Base-by-base conservation (phyloP, 2,329 filamentous ascomycete genomes). In the Volutella citrinella region DNA sequence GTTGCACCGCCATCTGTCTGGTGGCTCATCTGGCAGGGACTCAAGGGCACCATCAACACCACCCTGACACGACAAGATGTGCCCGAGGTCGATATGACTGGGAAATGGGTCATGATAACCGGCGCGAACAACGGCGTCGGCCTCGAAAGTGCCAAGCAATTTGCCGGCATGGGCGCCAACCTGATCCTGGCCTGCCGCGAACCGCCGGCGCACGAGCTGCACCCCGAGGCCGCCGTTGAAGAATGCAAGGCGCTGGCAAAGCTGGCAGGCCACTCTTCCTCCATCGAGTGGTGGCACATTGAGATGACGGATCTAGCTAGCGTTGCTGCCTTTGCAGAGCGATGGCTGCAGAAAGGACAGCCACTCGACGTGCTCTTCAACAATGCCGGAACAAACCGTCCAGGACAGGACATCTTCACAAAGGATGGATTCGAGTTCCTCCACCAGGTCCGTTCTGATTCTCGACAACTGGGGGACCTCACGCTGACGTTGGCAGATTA, bases 71-170 rank as follows among this genome's bases (percentile, higher is more conserved):
- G 11, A 23, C 7, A 18, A 7, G 29, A 36, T 12, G 34, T 36
- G 5, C 34, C 34, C 3, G 29, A 28, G 10, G 16, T 9, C 17
- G 24, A 36, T 16, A 17, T 36, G 25, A 19, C 24, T 6, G 24
- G 29, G 4, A 36, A 32, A 26, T 36, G 34, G 34, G 32, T 36
- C 15, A 13, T 36, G 6, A 27, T 36, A 13, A 32, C 34, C 9
- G 34, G 34, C 9, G 34, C 24, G n/a, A 36, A 36, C 14, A 36
- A 22, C 16, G 34, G 34, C 6, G 28, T 36, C n/a, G 34, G 34
- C 6, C 14, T 36, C 7, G 34, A 36, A 17, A 30, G 29, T 5
- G 34, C 34, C 17, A 36, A 36, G 19, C 25, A 17, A 3, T 36
- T 36, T 18, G 15, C 34, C 16, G 27, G n/a, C 14, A 26, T 25